Conservation (phyloP, 108 stramenopile species). For the Schizochytrium sp. region DNA sequence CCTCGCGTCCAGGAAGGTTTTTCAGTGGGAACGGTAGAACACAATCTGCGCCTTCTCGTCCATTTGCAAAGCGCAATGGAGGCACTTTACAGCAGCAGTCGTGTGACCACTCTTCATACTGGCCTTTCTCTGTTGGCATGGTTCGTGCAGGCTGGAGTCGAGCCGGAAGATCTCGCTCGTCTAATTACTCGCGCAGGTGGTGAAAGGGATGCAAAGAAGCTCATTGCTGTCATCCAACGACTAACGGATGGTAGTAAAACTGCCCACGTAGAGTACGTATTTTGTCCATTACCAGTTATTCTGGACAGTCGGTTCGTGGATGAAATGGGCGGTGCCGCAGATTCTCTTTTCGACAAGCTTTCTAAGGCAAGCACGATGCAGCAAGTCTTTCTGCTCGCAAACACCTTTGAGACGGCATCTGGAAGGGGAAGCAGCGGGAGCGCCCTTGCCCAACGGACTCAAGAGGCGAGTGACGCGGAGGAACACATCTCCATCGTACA, state of each 20-base stretch:
- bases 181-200: not conserved
- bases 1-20: slow-evolving; percentile 16
- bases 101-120: not conserved
- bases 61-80: not conserved
- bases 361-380: not conserved
- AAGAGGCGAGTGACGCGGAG: not conserved
- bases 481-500: not conserved
- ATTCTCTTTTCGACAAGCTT: slow-evolving; percentile 11
- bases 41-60: slow-evolving; percentile 5
- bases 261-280: not conserved
- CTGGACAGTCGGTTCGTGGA: not conserved
- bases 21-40: not conserved
- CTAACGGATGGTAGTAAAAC: not conserved
- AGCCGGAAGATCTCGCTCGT: not conserved
- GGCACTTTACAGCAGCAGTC: not conserved
- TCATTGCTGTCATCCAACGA: not conserved
- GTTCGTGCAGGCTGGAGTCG: not conserved
- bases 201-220: not conserved
- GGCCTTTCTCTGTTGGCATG: not conserved
- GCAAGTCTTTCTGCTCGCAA: not conserved
- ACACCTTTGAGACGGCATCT: not conserved
- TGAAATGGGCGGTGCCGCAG: not conserved
- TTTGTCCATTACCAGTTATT: not conserved
- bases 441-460: not conserved
- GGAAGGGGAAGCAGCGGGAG: not conserved